These are phyloP conservation scores for Luvunga scandens DNA, from an alignment of 345 rosid genomes.

Conservation along the genomic window DNA sequence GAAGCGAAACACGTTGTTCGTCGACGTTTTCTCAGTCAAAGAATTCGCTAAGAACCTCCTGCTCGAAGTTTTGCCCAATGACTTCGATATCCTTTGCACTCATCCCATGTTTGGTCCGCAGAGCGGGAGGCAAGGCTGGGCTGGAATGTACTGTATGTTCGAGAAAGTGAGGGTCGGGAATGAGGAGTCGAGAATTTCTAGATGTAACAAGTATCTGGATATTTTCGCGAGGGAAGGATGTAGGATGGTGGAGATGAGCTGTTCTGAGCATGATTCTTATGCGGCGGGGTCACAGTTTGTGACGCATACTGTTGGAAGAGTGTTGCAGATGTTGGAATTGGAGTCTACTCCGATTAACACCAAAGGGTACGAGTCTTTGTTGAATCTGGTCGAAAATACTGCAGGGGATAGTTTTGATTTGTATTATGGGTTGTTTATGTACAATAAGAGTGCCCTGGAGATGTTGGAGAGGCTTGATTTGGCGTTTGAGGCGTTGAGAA, in stretches of 20 bases:
- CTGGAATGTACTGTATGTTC: constrained; percentile 46
- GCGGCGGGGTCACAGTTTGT: constrained; percentile 57
- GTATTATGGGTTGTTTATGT: constrained; percentile 74
- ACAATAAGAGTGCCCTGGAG: constrained; percentile 58
- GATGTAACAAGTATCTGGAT: constrained; percentile 39
- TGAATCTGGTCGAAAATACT: constrained; percentile 50
- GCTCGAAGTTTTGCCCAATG: constrained; percentile 39
- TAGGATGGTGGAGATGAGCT: constrained; percentile 58
- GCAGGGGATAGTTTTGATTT: constrained; percentile 70
- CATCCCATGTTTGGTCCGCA: constrained; percentile 87
- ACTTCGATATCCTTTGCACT: constrained; percentile 67
- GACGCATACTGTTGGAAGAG: constrained; percentile 53
- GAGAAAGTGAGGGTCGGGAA: constrained; percentile 64
- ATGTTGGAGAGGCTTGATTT: constrained; percentile 67
- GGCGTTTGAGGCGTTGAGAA: constrained; percentile 54
- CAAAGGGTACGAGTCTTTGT: constrained; percentile 48
- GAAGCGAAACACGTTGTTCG: constrained; percentile 61
- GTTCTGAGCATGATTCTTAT: constrained; percentile 46
- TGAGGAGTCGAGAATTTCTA: constrained; percentile 31
- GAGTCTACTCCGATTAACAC: constrained; percentile 59
- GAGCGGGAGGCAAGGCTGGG: constrained; percentile 58
- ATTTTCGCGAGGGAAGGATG: constrained; percentile 46
- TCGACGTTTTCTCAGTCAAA: constrained; percentile 77
- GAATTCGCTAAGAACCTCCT: constrained; percentile 57
- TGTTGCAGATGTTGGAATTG: constrained; percentile 44